These are phyloP conservation scores for Penicillium subrubescens DNA, from an alignment of 495 filamentous ascomycete species.

Conservation along the genomic window DNA sequence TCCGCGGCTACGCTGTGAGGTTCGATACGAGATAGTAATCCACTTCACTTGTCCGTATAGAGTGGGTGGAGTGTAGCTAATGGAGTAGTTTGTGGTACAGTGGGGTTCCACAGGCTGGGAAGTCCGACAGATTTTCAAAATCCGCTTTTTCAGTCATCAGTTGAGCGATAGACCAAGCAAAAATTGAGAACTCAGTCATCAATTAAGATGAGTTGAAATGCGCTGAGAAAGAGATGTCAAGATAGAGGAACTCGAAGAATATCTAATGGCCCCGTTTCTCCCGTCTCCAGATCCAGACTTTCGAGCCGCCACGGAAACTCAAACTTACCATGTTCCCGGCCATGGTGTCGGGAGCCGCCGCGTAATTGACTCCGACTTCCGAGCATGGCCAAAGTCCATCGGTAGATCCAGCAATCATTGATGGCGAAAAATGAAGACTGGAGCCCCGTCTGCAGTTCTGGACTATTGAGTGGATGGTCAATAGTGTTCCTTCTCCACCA, in stretches of 20 bases:
- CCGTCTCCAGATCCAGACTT: too few species aligned
- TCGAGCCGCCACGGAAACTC: background rate
- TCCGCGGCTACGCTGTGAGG: background rate
- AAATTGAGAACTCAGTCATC: too few species aligned
- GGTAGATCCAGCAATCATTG: background rate
- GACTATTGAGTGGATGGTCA: conserved; percentile 12
- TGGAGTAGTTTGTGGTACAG: background rate
- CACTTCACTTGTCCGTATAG: background rate
- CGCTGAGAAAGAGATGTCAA: too few species aligned
- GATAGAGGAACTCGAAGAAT: too few species aligned
- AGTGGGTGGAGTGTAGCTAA: background rate
- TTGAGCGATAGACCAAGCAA: too few species aligned
- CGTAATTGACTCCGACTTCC: conserved; percentile 14
- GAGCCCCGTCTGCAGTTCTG: background rate
- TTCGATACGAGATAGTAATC: conserved; percentile 9
- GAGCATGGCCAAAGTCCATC: conserved; percentile 6
- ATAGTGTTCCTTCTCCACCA: conserved; percentile 3
- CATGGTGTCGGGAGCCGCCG: conserved; percentile 4
- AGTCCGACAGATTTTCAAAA: too few species aligned
- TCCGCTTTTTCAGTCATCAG: too few species aligned
- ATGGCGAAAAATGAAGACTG: background rate
- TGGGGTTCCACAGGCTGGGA: too few species aligned
- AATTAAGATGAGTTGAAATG: too few species aligned
- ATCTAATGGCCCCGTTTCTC: too few species aligned
- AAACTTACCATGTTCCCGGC: too few species aligned